Evolutionary conservation across 345 rosid genomes (phyloP), one percentile per base, ranked within the genome.

Genomic region (Rhizophora apiculata): DNA sequence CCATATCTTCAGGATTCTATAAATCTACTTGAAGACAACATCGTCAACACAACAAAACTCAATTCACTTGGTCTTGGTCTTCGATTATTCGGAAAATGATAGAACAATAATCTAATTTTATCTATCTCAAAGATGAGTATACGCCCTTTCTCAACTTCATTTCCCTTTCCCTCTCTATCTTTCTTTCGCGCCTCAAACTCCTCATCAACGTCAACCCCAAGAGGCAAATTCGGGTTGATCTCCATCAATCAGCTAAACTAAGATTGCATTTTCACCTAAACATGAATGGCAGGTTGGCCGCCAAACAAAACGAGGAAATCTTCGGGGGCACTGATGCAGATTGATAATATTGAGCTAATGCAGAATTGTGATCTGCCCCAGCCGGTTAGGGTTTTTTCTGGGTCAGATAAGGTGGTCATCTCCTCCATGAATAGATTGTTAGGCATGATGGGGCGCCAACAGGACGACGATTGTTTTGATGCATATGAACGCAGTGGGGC

Each of bases 341-440:
- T 66, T 15, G 84, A 76, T 58, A 18, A 75, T 8, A 6, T 22
- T 7, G 81, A 75, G 7, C 43, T 81, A 2, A 48, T 72, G 62
- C 60, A 80, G 70, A 87, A 87, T 60, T 85, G 89, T 32, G 89
- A 85, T 77, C 83, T 84, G 19, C 87, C 89, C 63, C 84, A 88
- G 0, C 92, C 87, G 2, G 3, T 64, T 58, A 85, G 82, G 84
- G 79, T 85, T 4, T 83, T 80, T 60, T 52, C 76, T 0, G 79
- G 84, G 63, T 53, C 68, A 3, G 82, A 80, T n/a, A 75, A 76
- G 36, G 71, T 72, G 7, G 67, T 66, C 19, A 8, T 72, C 4
- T 72, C 79, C 11, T 68, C 75, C 4, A 39, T 62, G 80, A 79
- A 64, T 3, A 65, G 71, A 68, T 27, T 8, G 26, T 70, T 70